These are phyloP conservation scores for Fragilariopsis cylindrus DNA, from an alignment of 108 stramenopile genomes.

Conservation along the genomic window DNA sequence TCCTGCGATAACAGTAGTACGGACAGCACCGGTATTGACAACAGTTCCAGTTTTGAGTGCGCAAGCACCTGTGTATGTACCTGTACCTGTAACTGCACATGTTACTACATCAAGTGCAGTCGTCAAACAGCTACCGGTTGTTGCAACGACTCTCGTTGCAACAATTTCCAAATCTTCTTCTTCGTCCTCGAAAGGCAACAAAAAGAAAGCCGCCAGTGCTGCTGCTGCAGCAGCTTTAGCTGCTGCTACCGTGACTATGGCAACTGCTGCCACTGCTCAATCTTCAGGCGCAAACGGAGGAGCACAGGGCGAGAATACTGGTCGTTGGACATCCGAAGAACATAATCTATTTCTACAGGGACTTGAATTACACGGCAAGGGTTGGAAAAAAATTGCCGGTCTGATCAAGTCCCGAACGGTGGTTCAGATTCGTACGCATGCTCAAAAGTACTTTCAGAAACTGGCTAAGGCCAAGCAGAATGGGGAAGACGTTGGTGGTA, in stretches of 20 bases:
- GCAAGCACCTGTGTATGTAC: background rate
- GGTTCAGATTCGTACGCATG: conserved; percentile 97
- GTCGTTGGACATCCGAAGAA: conserved; percentile 97
- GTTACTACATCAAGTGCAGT: background rate
- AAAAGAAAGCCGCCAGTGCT: conserved; percentile 36
- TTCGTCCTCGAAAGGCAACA: conserved; percentile 39
- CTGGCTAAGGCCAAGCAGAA: conserved; percentile 91
- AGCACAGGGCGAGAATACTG: conserved; percentile 82
- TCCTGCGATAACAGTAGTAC: no score
- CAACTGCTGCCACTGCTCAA: conserved; percentile 36
- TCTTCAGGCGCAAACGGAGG: conserved; percentile 12
- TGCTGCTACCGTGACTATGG: conserved; percentile 39
- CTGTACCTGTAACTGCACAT: conserved; percentile 1
- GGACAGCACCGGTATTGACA: background rate
- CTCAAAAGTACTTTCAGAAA: conserved; percentile 99
- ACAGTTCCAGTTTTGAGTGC: background rate
- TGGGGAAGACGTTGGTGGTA: conserved; percentile 66
- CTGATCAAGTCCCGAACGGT: conserved; percentile 94
- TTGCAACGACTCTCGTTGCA: background rate
- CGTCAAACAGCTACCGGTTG: background rate
- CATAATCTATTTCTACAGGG: conserved; percentile 94
- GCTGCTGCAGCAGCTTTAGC: background rate
- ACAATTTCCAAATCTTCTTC: conserved; percentile 11
- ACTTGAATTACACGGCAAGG: conserved; percentile 90
- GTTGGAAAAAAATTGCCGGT: conserved; percentile 93